Percentiles rank a stretch among this genome's conserved stretches.
phyloP scores from a whole-genome alignment of 441 rosid species.

The Pelargonium australe region DNA sequence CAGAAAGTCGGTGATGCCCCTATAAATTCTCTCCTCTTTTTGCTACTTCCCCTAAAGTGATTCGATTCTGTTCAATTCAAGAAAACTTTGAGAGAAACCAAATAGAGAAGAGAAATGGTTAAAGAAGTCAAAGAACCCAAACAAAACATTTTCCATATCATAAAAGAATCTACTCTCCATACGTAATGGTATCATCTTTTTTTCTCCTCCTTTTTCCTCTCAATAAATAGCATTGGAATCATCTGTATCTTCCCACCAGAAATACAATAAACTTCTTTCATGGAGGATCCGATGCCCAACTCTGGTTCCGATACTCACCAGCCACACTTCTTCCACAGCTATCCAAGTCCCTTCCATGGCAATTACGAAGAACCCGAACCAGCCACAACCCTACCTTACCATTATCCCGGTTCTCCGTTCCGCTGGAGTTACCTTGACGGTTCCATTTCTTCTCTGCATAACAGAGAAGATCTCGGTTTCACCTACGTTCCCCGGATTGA shows the following conservation, averaged over 20 bases:
- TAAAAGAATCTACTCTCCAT: too few species aligned
- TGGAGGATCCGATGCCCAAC: not conserved
- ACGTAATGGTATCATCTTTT: too few species aligned
- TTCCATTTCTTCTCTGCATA: too few species aligned
- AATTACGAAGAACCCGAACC: not conserved
- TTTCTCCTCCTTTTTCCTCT: not conserved
- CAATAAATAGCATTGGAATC: not conserved
- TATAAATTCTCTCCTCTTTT: too few species aligned
- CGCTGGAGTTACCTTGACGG: not conserved
- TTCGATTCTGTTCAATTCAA: too few species aligned
- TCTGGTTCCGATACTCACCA: not conserved
- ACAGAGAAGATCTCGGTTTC: not conserved
- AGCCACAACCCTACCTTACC: not conserved
- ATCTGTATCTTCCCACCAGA: not conserved
- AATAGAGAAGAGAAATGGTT: too few species aligned
- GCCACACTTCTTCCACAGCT: not conserved
- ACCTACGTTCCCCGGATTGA: not conserved
- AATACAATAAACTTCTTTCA: not conserved
- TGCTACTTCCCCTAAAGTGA: too few species aligned
- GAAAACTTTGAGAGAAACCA: too few species aligned
- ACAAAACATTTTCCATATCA: too few species aligned
- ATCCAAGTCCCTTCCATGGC: not conserved
- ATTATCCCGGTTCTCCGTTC: not conserved
- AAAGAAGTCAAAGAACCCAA: too few species aligned
- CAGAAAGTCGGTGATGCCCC: too few species aligned